A percentile compares a stretch with the other conserved stretches of the same genome.
These are phyloP conservation scores for Calvatia gigantea DNA, from an alignment of 768 basidiomycete species.

Conservation along the genomic window DNA sequence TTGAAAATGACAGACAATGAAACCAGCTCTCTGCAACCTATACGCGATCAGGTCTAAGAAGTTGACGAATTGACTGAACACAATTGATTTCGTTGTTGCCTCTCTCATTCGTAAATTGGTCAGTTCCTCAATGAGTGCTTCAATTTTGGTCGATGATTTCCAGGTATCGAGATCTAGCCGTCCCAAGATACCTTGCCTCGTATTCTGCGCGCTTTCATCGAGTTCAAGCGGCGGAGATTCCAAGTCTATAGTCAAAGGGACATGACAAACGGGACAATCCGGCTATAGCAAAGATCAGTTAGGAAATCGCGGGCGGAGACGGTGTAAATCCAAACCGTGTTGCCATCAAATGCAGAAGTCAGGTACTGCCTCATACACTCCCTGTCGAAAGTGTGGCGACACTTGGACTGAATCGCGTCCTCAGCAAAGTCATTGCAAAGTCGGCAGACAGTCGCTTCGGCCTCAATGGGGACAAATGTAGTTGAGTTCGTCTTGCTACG, in stretches of 20 bases:
- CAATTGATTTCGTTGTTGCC: slow-evolving; percentile 91
- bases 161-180: slow-evolving; percentile 85
- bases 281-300: slow-evolving; percentile 45
- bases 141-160: slow-evolving; percentile 97
- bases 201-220: slow-evolving; percentile 48
- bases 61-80: slow-evolving; percentile 95
- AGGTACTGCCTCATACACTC: slow-evolving; percentile 96
- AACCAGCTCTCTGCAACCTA: slow-evolving; percentile 87
- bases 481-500: slow-evolving; percentile 77
- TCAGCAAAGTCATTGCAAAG: slow-evolving; percentile 97
- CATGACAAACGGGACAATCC: slow-evolving; percentile 91
- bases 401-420: slow-evolving; percentile 93
- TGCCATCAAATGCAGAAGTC: slow-evolving; percentile 65
- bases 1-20: slow-evolving; percentile 58
- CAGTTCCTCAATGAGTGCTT: slow-evolving; percentile 93
- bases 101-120: slow-evolving; percentile 80
- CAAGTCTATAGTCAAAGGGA: slow-evolving; percentile 91
- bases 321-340: slow-evolving; percentile 41
- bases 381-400: slow-evolving; percentile 92
- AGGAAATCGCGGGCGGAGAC: neutral
- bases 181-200: slow-evolving; percentile 90
- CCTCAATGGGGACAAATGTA: slow-evolving; percentile 53
- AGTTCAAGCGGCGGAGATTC: slow-evolving; percentile 90
- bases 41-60: slow-evolving; percentile 93
- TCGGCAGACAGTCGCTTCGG: slow-evolving; percentile 84